These are phyloP conservation scores for Trichoderma atroviride DNA, from an alignment of 2,329 filamentous ascomycete species.

Conservation along the genomic window DNA sequence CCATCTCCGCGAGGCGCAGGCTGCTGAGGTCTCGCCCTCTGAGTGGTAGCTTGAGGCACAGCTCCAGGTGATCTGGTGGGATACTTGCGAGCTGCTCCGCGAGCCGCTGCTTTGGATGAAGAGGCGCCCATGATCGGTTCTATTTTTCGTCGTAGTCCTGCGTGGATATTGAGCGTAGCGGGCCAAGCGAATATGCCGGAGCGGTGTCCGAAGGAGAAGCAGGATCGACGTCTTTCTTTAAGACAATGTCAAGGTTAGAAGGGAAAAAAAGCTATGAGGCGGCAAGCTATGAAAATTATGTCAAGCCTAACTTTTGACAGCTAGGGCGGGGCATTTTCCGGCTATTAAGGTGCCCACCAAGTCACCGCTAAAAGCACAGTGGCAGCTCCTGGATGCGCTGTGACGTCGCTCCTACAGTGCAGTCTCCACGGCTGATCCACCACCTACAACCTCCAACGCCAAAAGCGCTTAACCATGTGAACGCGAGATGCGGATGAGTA, in stretches of 20 bases:
- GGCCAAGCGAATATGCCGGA: neutral
- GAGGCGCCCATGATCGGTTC: constrained; percentile 24
- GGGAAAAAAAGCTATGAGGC: neutral
- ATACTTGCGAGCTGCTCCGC: constrained; percentile 45
- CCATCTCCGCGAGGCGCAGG: constrained; percentile 24
- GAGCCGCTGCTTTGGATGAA: constrained; percentile 26
- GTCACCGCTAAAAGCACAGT: constrained; percentile 1
- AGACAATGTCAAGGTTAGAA: neutral
- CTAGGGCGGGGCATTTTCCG: constrained; percentile 4
- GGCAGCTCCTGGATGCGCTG: constrained; percentile 19
- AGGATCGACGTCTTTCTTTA: neutral
- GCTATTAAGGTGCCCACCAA: neutral
- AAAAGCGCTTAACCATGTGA: neutral
- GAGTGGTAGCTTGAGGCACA: constrained; percentile 30
- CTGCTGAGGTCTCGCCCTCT: constrained; percentile 27
- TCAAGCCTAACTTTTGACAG: neutral
- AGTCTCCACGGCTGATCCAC: neutral
- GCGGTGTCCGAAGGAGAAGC: neutral
- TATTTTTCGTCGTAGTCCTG: neutral
- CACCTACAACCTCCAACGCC: neutral
- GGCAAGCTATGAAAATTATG: constrained; percentile 11
- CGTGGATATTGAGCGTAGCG: neutral
- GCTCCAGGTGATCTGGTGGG: constrained; percentile 44
- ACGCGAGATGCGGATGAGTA: neutral
- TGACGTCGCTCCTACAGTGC: constrained; percentile 17